phyloP scores from a whole-genome alignment of 192 early-diverging fungal genomes.

The Backusella westeae region DNA sequence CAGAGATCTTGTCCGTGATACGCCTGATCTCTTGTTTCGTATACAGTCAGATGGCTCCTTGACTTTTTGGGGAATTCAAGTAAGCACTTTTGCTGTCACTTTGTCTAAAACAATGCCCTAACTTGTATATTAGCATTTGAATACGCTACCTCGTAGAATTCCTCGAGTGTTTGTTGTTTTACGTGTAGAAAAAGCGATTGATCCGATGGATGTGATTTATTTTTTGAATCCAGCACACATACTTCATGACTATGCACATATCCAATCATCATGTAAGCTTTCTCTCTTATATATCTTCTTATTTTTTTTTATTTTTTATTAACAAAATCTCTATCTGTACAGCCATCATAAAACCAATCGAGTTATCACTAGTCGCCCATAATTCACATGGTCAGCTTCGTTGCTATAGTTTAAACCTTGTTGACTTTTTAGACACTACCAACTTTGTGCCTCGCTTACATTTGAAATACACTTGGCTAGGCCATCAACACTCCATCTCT shows the following conservation, averaged over 20 bases:
- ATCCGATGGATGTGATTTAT: slow-evolving; percentile 50
- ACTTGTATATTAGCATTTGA: slow-evolving; percentile 53
- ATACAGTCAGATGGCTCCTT: slow-evolving; percentile 68
- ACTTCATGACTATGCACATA: slow-evolving; percentile 32
- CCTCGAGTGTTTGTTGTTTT: slow-evolving; percentile 68
- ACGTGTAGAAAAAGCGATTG: slow-evolving; percentile 54
- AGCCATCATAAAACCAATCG: slow-evolving; percentile 48
- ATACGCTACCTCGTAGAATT: slow-evolving; percentile 55
- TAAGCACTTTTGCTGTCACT: slow-evolving; percentile 17
- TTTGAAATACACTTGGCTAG: slow-evolving; percentile 64
- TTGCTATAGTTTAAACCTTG: slow-evolving; percentile 69
- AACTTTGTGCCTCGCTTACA: slow-evolving; percentile 56
- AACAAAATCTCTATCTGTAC: not conserved
- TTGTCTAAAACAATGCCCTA: not conserved
- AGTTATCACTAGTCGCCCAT: slow-evolving; percentile 61
- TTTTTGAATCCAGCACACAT: slow-evolving; percentile 50
- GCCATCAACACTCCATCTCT: slow-evolving; percentile 53
- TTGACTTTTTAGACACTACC: slow-evolving; percentile 71
- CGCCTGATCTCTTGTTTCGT: slow-evolving; percentile 76
- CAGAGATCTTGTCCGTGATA: slow-evolving; percentile 62
- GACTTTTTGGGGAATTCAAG: slow-evolving; percentile 79
- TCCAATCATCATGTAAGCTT: slow-evolving; percentile 41
- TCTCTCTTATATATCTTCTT: not conserved
- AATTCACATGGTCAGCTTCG: slow-evolving; percentile 60
- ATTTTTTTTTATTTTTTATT: not conserved